These are phyloP conservation scores for Phytophthora capsici DNA, from an alignment of 352 stramenopile genomes.

Conservation along the genomic window DNA sequence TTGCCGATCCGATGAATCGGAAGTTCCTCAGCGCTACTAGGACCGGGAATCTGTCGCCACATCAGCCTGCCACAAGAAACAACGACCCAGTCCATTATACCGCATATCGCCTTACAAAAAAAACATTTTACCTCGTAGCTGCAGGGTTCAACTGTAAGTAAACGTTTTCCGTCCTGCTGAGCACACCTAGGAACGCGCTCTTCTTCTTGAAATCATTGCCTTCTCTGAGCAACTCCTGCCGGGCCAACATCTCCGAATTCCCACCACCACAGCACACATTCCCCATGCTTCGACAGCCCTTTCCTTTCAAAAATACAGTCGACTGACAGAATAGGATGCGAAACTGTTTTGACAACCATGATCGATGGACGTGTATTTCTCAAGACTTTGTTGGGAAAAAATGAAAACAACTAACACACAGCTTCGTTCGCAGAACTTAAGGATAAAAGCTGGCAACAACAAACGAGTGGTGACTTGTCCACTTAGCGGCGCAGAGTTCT, in stretches of 20 bases:
- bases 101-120: not conserved
- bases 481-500: slow-evolving; percentile 22
- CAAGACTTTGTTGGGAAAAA: slow-evolving; percentile 13
- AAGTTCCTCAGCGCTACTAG: slow-evolving; percentile 55
- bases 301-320: slow-evolving; percentile 29
- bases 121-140: slow-evolving; percentile 39
- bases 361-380: slow-evolving; percentile 16
- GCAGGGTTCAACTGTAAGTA: slow-evolving; percentile 67
- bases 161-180: slow-evolving; percentile 62
- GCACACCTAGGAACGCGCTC: slow-evolving; percentile 64
- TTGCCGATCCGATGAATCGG: slow-evolving; percentile 59
- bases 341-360: slow-evolving; percentile 2
- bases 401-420: slow-evolving; percentile 14
- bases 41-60: slow-evolving; percentile 53
- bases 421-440: not conserved
- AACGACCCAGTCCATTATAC: not conserved
- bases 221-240: slow-evolving; percentile 69
- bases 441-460: slow-evolving; percentile 4
- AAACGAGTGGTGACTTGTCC: not conserved
- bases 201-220: slow-evolving; percentile 78
- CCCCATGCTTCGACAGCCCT: slow-evolving; percentile 48
- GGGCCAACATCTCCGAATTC: slow-evolving; percentile 65
- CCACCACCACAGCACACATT: slow-evolving; percentile 67
- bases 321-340: slow-evolving; percentile 26
- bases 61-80: slow-evolving; percentile 34